Conservation (phyloP, 805 yeast genomes). For the Jamesozyma rosinii region DNA sequence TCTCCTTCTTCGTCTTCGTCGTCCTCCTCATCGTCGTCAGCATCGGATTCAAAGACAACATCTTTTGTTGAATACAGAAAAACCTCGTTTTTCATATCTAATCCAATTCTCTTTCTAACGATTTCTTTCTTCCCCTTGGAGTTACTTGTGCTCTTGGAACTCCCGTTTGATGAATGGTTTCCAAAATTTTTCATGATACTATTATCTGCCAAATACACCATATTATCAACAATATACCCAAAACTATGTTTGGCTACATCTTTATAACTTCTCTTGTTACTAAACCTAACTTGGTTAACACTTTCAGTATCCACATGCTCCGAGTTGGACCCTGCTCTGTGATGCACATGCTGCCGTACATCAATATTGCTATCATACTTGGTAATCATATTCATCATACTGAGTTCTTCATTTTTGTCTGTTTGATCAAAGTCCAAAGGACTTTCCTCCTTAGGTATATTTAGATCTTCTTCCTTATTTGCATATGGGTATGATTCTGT, state of each 20-base stretch:
- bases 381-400: neutral
- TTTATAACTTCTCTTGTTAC: conserved; percentile 13
- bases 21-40: conserved; percentile 2
- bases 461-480: neutral
- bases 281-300: conserved; percentile 15
- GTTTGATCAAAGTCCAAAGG: neutral
- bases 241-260: conserved; percentile 19
- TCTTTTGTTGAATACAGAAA: conserved; percentile 37
- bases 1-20: conserved; percentile 11
- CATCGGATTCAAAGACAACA: conserved; percentile 29
- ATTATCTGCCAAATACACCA: conserved; percentile 42
- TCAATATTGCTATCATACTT: neutral
- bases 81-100: conserved; percentile 30
- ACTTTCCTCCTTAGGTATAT: neutral
- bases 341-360: neutral
- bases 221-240: conserved; percentile 29
- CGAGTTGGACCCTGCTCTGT: neutral
- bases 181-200: conserved; percentile 52
- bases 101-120: conserved; percentile 22
- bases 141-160: conserved; percentile 16
- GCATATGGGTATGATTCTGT: conserved; percentile 3
- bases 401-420: neutral
- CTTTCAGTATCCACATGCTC: conserved; percentile 10
- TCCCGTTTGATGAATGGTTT: conserved; percentile 39
- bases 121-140: conserved; percentile 14